Evolutionary conservation across 2,329 filamentous ascomycete species (phyloP), one percentile per base, ranked within the genome.

Genomic region (Epichloe aotearoae): DNA sequence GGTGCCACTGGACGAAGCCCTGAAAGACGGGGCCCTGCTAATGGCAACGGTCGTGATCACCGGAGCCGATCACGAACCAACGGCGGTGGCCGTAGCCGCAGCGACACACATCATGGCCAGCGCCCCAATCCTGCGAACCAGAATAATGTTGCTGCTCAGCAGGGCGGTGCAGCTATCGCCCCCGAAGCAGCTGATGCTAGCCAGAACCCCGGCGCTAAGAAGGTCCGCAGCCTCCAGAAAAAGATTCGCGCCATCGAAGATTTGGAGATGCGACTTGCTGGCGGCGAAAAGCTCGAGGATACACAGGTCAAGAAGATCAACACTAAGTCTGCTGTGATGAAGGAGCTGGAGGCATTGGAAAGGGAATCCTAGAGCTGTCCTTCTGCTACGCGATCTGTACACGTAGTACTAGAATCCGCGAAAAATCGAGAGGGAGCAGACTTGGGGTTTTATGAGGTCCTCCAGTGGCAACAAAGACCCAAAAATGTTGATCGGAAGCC

Each of bases 241-340:
- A 98, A 98, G 78, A 86, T 98, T 55, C 82, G 93, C 19, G 93
- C 93, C 11, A 98, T 98, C 63, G 93, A 98, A 64, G 93, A 98
- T 66, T 73, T 98, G 54, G 95, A 97, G 75, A 96, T 97, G 90
- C 82, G 93, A 51, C 82, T 90, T 58, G 93, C 91, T 3, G 84
- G 85, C 36, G 91, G 91, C 5, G 93, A 98, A 76, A 97, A 96
- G 76, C 73, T 98, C 54, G 93, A 98, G 72, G 91, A 96, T 63
- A 98, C 93, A 34, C 93, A 98, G 72, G 82, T 98, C 69, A 94
- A 95, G 77, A 98, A 98, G 79, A 98, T 98, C 60, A 79, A 81
- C 51, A 97, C 89, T 20, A 95, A 97, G 73, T 74, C 82, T 46
- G 70, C 78, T 15, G 91, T 98, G 52, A 75, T 90, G 55, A 88